Conservation (phyloP, 176 grass and related monocot genomes). For the Rhynchospora pubera region DNA sequence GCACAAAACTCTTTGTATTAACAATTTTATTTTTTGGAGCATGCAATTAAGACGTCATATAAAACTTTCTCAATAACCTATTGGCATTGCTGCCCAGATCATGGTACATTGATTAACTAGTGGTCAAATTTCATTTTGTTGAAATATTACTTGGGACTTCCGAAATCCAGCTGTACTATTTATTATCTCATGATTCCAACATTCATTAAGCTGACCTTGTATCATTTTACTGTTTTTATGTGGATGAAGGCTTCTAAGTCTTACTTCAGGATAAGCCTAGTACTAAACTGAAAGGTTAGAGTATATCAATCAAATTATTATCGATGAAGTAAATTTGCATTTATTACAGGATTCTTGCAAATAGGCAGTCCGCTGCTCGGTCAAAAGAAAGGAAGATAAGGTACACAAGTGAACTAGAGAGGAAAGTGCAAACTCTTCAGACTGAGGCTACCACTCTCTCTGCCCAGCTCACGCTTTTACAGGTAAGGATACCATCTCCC, state of each 20-base stretch:
- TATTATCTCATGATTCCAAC: neutral
- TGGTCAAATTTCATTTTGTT: no score
- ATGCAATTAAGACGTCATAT: no score
- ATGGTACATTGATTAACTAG: no score
- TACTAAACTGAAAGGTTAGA: neutral
- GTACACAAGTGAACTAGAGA: conserved; percentile 85
- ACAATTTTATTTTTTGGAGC: no score
- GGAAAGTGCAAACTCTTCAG: conserved; percentile 98
- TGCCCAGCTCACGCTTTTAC: conserved; percentile 86
- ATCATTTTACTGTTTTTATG: neutral
- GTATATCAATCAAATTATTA: neutral
- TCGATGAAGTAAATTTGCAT: neutral
- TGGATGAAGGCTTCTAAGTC: neutral
- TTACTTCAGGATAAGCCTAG: no score
- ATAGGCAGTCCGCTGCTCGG: conserved; percentile 79
- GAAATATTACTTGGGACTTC: no score
- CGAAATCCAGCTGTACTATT: no score
- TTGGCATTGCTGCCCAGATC: no score
- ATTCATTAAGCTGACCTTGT: neutral
- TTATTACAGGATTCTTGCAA: conserved; percentile 82
- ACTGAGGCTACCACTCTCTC: conserved; percentile 94
- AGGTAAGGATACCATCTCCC: conserved; percentile 35
- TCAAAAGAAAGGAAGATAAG: conserved; percentile 97
- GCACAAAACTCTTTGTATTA: no score
- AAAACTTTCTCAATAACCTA: no score